Conservation (phyloP, 805 yeast genomes). For the Dipodascus albidus region DNA sequence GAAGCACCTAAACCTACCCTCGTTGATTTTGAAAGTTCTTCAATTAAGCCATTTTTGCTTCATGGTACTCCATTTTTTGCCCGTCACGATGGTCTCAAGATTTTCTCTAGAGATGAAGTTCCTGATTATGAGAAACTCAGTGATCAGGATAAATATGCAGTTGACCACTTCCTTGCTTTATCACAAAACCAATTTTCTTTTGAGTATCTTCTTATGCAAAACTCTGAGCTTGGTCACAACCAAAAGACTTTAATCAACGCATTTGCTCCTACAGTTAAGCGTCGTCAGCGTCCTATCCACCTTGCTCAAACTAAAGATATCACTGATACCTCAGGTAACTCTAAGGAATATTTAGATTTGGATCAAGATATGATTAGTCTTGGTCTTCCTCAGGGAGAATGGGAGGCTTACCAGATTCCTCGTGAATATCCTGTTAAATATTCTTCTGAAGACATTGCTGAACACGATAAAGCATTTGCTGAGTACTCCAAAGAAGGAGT, state of each 20-base stretch:
- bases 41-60: slow-evolving; percentile 72
- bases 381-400: slow-evolving; percentile 15
- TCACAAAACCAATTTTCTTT: slow-evolving; percentile 87
- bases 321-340: slow-evolving; percentile 6
- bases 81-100: slow-evolving; percentile 78
- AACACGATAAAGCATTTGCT: slow-evolving; percentile 46
- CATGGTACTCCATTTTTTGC: slow-evolving; percentile 75
- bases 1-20: slow-evolving; percentile 32
- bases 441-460: slow-evolving; percentile 45
- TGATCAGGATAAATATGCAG: slow-evolving; percentile 67
- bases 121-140: slow-evolving; percentile 56
- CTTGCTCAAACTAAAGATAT: slow-evolving; percentile 11
- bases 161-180: slow-evolving; percentile 74
- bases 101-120: slow-evolving; percentile 67
- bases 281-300: slow-evolving; percentile 24
- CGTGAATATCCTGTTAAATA: slow-evolving; percentile 46
- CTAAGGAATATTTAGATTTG: slow-evolving; percentile 20
- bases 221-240: slow-evolving; percentile 28
- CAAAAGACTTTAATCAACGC: slow-evolving; percentile 51
- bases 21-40: slow-evolving; percentile 73
- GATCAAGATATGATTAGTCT: slow-evolving; percentile 21
- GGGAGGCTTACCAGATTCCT: slow-evolving; percentile 17
- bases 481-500: slow-evolving; percentile 58
- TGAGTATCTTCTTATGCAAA: slow-evolving; percentile 65
- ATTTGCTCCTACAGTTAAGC: slow-evolving; percentile 68